Evolutionary conservation across 257 asterid species (phyloP).

Genomic region (Oldenlandia corymbosa): DNA sequence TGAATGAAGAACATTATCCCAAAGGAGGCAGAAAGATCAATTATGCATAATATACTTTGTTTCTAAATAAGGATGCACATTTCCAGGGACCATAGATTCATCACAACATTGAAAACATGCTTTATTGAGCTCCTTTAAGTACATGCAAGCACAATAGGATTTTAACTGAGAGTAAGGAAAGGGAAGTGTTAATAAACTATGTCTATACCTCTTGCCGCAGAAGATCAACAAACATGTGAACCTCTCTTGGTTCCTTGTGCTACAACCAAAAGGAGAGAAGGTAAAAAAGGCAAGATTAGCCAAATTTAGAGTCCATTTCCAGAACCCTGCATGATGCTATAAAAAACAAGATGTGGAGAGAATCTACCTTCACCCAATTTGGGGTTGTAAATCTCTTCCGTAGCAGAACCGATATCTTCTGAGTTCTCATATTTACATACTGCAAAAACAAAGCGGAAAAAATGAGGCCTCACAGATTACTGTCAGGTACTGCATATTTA

Average conservation of each 20-base stretch:
- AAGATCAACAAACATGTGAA: constrained; percentile 94
- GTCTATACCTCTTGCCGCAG: constrained; percentile 91
- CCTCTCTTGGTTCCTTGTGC: constrained; percentile 99
- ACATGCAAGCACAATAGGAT: background rate
- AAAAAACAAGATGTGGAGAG: constrained; percentile 1
- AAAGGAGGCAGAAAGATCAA: background rate
- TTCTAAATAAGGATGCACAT: background rate
- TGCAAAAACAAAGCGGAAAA: constrained; percentile 34
- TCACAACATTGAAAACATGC: background rate
- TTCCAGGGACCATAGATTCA: background rate
- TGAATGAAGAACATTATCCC: constrained; percentile 18
- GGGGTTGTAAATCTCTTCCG: constrained; percentile 90
- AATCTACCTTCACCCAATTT: constrained; percentile 88
- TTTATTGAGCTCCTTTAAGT: background rate
- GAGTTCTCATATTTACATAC: constrained; percentile 84
- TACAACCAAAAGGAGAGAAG: constrained; percentile 18
- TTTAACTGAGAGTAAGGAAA: background rate
- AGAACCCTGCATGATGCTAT: background rate
- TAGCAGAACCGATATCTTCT: constrained; percentile 66
- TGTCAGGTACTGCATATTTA: background rate
- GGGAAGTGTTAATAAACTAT: constrained; percentile 5
- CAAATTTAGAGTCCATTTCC: background rate
- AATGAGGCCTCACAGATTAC: background rate
- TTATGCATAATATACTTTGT: background rate
- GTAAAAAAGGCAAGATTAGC: constrained; percentile 18